Evolutionary conservation across 441 rosid genomes (phyloP).

Genomic region (Syzygium syzygioides): DNA sequence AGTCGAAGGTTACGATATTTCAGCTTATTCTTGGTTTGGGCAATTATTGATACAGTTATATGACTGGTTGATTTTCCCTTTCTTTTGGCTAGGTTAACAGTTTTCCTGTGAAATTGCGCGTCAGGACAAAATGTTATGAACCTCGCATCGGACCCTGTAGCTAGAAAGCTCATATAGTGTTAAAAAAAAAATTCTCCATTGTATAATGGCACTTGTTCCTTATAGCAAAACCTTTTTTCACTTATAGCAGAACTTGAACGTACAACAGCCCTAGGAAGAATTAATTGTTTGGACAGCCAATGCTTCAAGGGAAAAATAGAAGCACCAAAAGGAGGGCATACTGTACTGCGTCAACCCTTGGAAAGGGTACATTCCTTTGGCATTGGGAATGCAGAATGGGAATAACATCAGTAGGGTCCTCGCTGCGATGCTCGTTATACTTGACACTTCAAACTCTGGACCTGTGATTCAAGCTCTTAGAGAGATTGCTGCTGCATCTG

Average conservation of each 20-base stretch:
- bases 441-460: not conserved
- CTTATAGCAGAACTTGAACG: not conserved
- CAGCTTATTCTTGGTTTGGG: not conserved
- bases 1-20: not conserved
- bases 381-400: not conserved
- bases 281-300: not conserved
- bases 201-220: not conserved
- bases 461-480: slow-evolving; percentile 10
- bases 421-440: not conserved
- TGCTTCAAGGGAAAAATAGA: not conserved
- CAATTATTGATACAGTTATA: not conserved
- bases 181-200: not conserved
- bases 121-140: not conserved
- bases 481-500: slow-evolving; percentile 17
- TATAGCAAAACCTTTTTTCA: not conserved
- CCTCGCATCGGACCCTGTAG: too few species aligned
- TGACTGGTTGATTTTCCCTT: not conserved
- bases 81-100: not conserved
- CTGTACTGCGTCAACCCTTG: not conserved
- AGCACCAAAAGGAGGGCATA: not conserved
- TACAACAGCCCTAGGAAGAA: not conserved
- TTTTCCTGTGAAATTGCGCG: not conserved
- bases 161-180: not conserved
- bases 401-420: not conserved
- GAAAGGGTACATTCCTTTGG: not conserved